phyloP scores from a whole-genome alignment of 176 grass and related monocot genomes.

The Zoysia japonica region DNA sequence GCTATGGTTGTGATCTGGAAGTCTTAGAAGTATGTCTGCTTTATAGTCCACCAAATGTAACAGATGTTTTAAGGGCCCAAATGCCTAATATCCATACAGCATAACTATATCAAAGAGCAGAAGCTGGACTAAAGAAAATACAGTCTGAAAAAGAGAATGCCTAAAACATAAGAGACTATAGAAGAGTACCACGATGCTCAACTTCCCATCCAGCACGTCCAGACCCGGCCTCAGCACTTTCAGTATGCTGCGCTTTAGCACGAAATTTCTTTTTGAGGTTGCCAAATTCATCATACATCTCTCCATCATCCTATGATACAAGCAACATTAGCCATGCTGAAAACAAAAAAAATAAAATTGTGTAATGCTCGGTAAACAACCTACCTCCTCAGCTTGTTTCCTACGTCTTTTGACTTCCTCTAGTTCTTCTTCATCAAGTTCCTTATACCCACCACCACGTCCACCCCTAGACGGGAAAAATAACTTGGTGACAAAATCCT shows the following conservation, averaged over 20 bases:
- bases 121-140: neutral
- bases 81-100: neutral
- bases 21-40: neutral
- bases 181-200: constrained; percentile 64
- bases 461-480: constrained; percentile 57
- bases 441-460: constrained; percentile 91
- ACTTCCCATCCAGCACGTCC: constrained; percentile 80
- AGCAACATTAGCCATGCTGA: constrained; percentile 24
- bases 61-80: neutral
- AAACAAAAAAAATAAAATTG: constrained; percentile 17
- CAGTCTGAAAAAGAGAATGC: neutral
- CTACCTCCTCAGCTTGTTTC: constrained; percentile 91
- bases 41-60: neutral
- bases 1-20: neutral
- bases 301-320: constrained; percentile 83
- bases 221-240: constrained; percentile 54
- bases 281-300: constrained; percentile 99
- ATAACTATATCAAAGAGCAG: constrained; percentile 8
- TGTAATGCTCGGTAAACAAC: constrained; percentile 6
- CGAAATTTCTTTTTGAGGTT: constrained; percentile 99
- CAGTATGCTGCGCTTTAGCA: constrained; percentile 69
- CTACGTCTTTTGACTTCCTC: constrained; percentile 88
- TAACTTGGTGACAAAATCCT: neutral
- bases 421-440: constrained; percentile 96
- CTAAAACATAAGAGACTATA: neutral